Percentiles rank a stretch among this genome's conserved stretches.
These are phyloP conservation scores for Sextonia rubra DNA, from an alignment of 164 flowering plant genomes.

Conservation along the genomic window DNA sequence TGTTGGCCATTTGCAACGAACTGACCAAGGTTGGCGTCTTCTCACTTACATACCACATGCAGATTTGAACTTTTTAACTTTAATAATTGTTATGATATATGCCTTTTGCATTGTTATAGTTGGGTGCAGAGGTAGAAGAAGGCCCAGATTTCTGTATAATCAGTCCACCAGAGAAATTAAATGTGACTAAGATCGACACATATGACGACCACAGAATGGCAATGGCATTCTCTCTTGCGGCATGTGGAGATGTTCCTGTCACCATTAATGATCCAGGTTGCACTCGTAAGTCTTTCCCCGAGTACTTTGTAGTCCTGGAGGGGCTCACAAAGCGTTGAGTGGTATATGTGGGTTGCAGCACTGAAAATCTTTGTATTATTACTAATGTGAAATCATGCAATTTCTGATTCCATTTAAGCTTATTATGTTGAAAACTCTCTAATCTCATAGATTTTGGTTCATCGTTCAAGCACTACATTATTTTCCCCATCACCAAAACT, in stretches of 20 bases:
- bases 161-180: slow-evolving; percentile 88
- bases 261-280: slow-evolving; percentile 94
- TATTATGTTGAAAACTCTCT: no score
- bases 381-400: no score
- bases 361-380: no score
- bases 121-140: slow-evolving; percentile 96
- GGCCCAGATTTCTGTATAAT: slow-evolving; percentile 95
- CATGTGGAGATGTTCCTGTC: slow-evolving; percentile 92
- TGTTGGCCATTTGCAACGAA: slow-evolving; percentile 98
- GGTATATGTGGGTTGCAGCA: no score
- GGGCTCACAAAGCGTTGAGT: slow-evolving; percentile 57
- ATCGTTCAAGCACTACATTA: no score
- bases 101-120: slow-evolving; percentile 27
- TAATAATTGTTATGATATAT: not conserved
- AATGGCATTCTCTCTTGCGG: slow-evolving; percentile 98
- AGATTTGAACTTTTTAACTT: not conserved
- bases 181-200: slow-evolving; percentile 78
- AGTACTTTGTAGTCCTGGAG: slow-evolving; percentile 86
- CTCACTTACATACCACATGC: not conserved
- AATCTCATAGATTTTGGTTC: no score
- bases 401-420: no score
- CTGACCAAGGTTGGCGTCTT: slow-evolving; percentile 74
- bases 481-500: no score
- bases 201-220: slow-evolving; percentile 99
- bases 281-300: slow-evolving; percentile 95